Evolutionary conservation across 257 asterid species (phyloP).

Genomic region (Rhazya stricta): DNA sequence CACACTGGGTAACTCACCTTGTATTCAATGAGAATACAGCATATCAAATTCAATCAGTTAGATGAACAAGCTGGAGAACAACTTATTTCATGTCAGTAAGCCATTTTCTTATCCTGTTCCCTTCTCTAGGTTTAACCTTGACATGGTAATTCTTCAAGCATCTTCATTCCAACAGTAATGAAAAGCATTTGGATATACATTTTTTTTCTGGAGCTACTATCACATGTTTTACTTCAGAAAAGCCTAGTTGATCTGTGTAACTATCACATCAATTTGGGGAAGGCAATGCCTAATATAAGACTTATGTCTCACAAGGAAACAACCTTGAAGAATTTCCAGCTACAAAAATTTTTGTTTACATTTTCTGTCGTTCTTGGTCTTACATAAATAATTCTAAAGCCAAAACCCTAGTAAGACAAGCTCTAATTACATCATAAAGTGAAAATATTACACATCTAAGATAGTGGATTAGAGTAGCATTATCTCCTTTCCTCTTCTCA

Average conservation of each 20-base stretch:
- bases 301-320: background rate
- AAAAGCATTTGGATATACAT: background rate
- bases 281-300: background rate
- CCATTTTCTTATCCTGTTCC: background rate
- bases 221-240: background rate
- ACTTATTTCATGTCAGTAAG: background rate
- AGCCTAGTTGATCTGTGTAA: background rate
- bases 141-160: background rate
- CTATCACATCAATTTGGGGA: too few species aligned
- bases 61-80: background rate
- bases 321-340: background rate
- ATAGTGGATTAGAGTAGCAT: constrained; percentile 2
- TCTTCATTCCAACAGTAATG: background rate
- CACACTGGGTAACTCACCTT: background rate
- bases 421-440: background rate
- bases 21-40: background rate
- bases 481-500: too few species aligned
- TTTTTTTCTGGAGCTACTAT: background rate
- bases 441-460: background rate
- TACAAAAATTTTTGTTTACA: background rate
- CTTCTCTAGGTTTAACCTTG: background rate
- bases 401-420: background rate
- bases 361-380: background rate
- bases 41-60: background rate
- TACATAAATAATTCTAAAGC: background rate